Evolutionary conservation across 1,139 yeast species (phyloP), one percentile per base, ranked within the genome.

Genomic region (Blastobotrys proliferans): DNA sequence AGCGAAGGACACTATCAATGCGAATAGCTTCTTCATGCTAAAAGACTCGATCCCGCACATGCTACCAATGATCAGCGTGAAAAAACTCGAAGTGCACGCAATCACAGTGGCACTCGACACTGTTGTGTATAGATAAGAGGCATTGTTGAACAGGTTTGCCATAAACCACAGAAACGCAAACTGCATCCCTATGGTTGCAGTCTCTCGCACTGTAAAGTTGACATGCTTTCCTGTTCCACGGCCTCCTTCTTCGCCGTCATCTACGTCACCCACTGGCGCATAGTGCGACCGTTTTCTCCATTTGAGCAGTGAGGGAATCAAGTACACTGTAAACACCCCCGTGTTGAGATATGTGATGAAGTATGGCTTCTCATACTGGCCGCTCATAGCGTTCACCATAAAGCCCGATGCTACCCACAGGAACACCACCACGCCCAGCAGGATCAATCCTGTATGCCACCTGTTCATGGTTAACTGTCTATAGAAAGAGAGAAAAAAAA

Each of bases 61-160:
- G 44, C 80, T 78, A 0, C 97, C 97, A n/a, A 90, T 72, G 3
- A 88, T 55, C 35, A 92, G 72, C 0, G 98, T 92, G 74, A 92
- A 92, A 60, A 92, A 88, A 11, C 96, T 84, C 6, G 95, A 83
- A 0, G 97, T 88, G 32, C 96, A 83, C 6, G 95, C 83, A 35
- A 92, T 66, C 28, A 92, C 90, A 3, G 97, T 92, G 56, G 94
- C 97, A 16, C 92, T 83, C 8, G 95, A 94, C 24, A 90, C 97
- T 10, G 92, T 81, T 0, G 97, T 92, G 63, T 83, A 90, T 25
- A 85, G 75, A 41, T 90, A 72, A 14, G 95, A 81, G 1, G 95
- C 86, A 63, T 92, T 92, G 27, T 94, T 88, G 44, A 85, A 83
- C 51, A 90, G 72, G 61, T 92, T 92, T 3, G 97, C 95, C 18